Evolutionary conservation across 768 basidiomycete genomes (phyloP).

Genomic region (Termitomyces sp.): DNA sequence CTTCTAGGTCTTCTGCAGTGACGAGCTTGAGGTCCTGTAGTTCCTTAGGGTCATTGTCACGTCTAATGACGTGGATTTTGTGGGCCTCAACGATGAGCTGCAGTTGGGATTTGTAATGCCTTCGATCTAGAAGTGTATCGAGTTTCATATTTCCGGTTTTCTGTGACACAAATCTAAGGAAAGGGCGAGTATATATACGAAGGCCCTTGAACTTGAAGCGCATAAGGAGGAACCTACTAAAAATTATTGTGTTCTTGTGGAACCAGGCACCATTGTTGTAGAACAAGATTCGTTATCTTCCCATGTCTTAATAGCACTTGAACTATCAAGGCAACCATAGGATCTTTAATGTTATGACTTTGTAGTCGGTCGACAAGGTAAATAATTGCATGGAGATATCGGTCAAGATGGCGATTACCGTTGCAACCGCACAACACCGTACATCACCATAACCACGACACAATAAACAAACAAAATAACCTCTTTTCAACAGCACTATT

Average conservation of each 20-base stretch:
- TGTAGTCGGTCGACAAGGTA: too few species aligned
- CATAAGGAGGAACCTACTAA: background rate
- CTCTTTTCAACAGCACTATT: too few species aligned
- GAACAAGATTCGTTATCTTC: background rate
- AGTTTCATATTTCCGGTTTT: background rate
- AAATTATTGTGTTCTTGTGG: background rate
- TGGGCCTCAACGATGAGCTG: background rate
- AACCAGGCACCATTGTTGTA: background rate
- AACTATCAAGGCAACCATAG: too few species aligned
- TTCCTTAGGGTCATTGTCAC: background rate
- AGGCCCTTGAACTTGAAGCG: background rate
- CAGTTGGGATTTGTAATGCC: background rate
- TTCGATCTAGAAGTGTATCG: background rate
- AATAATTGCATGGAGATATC: too few species aligned
- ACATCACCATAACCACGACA: too few species aligned
- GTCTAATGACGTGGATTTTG: background rate
- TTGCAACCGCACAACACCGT: too few species aligned
- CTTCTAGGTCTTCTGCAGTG: background rate
- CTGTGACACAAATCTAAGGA: background rate
- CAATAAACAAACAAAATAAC: too few species aligned
- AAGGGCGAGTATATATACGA: background rate
- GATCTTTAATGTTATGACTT: too few species aligned
- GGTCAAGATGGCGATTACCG: too few species aligned
- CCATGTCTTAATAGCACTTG: too few species aligned
- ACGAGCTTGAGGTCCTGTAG: background rate